Base-by-base conservation (phyloP, 345 rosid species). In the Rubroshorea leprosula region DNA sequence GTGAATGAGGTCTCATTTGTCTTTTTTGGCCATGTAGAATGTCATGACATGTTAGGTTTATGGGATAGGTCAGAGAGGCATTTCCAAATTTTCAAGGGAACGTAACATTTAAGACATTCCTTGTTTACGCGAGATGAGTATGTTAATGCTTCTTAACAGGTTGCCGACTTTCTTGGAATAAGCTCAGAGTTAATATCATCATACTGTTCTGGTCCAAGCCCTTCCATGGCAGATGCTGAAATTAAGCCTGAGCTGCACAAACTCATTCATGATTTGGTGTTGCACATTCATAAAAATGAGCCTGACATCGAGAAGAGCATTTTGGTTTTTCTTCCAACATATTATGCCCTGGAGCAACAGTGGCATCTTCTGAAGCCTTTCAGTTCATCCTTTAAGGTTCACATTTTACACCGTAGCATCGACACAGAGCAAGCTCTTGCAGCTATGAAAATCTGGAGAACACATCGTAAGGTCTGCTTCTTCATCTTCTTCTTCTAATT, bases 291-390 rank as follows among this genome's bases (percentile, higher is more conserved):
- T 72, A 25, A 70, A 59, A 80, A 76, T 69, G 98, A 91, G 67
- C 79, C 84, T 49, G 95, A 91, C 63, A 80, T 81, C 49, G 95
- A 88, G 60, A 91, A 91, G 80, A 74, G 96, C 75, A 86, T 88
- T 61, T 76, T 91, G 83, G 78, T 88, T 67, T 91, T 91, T 74
- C 96, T 91, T 73, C 98, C 96, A 54, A 88, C 98, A 5, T 91
- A 91, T 74, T 70, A 68, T 65, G 78, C 93, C 31, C 77, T 91
- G 67, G 89, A 77, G 87, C 87, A 74, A 74, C 96, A 86, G 70
- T 91, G 92, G 95, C 3, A 75, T 63, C 84, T 57, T 60, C 60
- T 91, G 74, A 72, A 66, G 80, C 90, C 83, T 25, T 68, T 72
- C 43, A 60, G 54, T 62, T 72, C 85, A 29, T 63, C 71, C 60